Conservation (phyloP, 495 filamentous ascomycete genomes). For the Aspergillus carlsbadensis region DNA sequence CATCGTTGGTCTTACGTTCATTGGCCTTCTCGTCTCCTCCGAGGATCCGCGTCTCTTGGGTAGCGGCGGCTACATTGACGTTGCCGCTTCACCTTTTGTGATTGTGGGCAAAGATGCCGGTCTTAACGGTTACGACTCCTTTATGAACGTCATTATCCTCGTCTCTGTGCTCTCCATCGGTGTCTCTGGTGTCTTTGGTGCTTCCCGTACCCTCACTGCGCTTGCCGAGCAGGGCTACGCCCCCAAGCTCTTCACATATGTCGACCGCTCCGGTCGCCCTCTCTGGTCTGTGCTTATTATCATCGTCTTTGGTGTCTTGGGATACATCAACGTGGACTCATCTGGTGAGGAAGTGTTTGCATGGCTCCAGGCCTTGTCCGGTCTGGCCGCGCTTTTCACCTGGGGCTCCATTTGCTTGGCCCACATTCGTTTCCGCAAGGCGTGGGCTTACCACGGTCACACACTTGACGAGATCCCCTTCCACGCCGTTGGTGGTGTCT, state of each 20-base stretch:
- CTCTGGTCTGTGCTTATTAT: conserved; percentile 46
- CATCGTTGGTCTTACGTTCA: conserved; percentile 67
- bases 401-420: conserved; percentile 71
- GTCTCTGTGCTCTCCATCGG: conserved; percentile 67
- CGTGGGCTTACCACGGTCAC: conserved; percentile 54
- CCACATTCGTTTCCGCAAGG: conserved; percentile 73
- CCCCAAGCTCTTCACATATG: conserved; percentile 51
- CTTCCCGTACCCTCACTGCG: conserved; percentile 60
- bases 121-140: conserved; percentile 62
- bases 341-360: conserved; percentile 40
- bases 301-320: conserved; percentile 47
- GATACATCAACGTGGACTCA: conserved; percentile 47
- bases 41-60: conserved; percentile 46
- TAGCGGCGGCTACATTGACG: conserved; percentile 46
- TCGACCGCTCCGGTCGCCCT: conserved; percentile 49
- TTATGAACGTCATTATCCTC: conserved; percentile 77
- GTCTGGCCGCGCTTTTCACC: conserved; percentile 64
- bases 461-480: conserved; percentile 71
- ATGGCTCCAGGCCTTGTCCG: conserved; percentile 71
- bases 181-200: conserved; percentile 78
- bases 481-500: conserved; percentile 61
- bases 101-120: conserved; percentile 60
- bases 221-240: conserved; percentile 60
- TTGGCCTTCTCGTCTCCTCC: conserved; percentile 68
- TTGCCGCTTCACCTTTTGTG: conserved; percentile 64